Conservation (phyloP, 2,329 filamentous ascomycete species). For the Colletotrichum graminicola region DNA sequence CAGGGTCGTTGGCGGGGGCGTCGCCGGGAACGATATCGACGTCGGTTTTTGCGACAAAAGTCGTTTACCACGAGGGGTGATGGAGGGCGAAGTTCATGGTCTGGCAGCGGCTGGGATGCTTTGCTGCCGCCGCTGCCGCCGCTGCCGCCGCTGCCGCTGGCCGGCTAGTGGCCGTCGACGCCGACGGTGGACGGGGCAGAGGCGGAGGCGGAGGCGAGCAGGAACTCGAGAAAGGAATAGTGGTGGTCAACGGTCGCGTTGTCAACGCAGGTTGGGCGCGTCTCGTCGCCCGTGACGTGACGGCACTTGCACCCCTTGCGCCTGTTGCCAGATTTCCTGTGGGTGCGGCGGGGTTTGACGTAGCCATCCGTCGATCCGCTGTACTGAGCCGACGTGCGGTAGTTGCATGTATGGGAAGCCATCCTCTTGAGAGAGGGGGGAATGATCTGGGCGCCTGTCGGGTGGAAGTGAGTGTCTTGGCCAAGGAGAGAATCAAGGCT, state of each 20-base stretch:
- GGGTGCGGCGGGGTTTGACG: constrained; percentile 52
- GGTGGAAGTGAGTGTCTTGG: neutral
- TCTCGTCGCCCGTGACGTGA: constrained; percentile 59
- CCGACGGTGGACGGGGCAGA: constrained; percentile 1
- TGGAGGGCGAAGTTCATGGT: constrained; percentile 12
- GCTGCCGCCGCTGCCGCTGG: neutral
- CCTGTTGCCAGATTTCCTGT: constrained; percentile 57
- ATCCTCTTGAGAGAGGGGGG: neutral
- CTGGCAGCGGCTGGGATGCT: constrained; percentile 2
- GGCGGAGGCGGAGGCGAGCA: constrained; percentile 27
- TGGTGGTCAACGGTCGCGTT: constrained; percentile 53
- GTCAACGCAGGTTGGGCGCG: too few species aligned
- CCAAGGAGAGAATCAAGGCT: neutral
- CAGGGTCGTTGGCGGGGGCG: constrained; percentile 34
- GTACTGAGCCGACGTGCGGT: constrained; percentile 32
- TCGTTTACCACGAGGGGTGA: constrained; percentile 27
- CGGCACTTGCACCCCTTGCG: constrained; percentile 55
- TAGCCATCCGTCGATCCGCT: constrained; percentile 40
- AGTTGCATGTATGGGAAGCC: constrained; percentile 28
- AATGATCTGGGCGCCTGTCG: neutral
- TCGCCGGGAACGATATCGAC: constrained; percentile 20
- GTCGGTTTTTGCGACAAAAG: constrained; percentile 26
- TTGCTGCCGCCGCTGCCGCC: neutral
- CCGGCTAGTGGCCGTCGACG: constrained; percentile 21
- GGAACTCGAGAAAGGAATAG: constrained; percentile 50